These are phyloP conservation scores for Coelastrella sp. DNA, from an alignment of 139 green algal genomes.

Conservation along the genomic window DNA sequence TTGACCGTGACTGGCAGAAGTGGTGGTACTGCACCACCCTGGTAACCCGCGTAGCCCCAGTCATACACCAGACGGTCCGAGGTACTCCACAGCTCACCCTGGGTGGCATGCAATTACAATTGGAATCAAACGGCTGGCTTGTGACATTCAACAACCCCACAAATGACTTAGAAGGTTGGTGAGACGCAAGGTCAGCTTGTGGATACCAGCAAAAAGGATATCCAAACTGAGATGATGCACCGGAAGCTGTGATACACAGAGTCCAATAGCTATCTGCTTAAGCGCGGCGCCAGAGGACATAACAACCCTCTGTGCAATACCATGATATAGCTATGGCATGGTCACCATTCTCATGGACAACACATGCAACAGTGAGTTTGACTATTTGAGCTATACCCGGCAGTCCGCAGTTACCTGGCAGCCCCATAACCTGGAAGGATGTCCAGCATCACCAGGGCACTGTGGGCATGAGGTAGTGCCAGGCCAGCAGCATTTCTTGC, in stretches of 20 bases:
- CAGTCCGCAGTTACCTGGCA: constrained; percentile 2
- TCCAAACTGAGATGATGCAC: too few relatives aligned
- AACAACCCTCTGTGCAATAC: too few relatives aligned
- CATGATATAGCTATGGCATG: too few relatives aligned
- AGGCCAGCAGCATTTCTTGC: constrained; percentile 30
- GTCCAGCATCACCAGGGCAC: background rate
- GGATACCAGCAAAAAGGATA: too few relatives aligned
- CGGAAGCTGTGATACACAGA: too few relatives aligned
- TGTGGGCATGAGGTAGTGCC: background rate
- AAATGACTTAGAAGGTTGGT: too few relatives aligned
- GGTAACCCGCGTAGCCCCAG: constrained; percentile 43
- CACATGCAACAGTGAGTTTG: too few relatives aligned
- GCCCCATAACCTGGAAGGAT: constrained; percentile 35
- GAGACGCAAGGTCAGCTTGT: too few relatives aligned
- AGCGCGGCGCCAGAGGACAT: too few relatives aligned
- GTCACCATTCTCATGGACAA: too few relatives aligned
- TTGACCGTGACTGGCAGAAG: constrained; percentile 7
- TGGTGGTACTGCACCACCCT: constrained; percentile 1
- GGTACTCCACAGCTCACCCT: constrained; percentile 43
- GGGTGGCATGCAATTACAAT: background rate
- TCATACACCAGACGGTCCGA: constrained; percentile 34
- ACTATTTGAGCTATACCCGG: too few relatives aligned
- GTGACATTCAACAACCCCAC: background rate
- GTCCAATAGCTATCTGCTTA: too few relatives aligned
- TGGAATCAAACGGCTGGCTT: background rate